Evolutionary conservation across 495 filamentous ascomycete genomes (phyloP).

Genomic region (Tuber calosporum): DNA sequence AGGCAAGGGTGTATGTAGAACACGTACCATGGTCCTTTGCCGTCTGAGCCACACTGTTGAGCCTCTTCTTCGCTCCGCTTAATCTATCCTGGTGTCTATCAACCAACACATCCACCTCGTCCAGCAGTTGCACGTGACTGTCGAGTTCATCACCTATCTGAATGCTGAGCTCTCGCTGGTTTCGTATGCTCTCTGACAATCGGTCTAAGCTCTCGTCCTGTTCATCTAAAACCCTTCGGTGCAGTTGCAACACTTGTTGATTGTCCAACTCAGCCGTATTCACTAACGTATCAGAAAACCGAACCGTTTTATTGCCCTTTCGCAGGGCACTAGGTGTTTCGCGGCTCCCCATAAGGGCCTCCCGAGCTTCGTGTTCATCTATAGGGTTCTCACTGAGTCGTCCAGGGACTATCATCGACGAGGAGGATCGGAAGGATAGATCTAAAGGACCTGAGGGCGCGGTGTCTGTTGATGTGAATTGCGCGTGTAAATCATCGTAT

Average conservation of each 20-base stretch:
- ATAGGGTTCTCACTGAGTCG: slow-evolving; percentile 21
- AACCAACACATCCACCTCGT: slow-evolving; percentile 74
- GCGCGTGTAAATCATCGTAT: slow-evolving; percentile 53
- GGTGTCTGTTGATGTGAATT: slow-evolving; percentile 45
- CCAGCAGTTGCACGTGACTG: slow-evolving; percentile 75
- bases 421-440: slow-evolving; percentile 43
- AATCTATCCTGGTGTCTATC: slow-evolving; percentile 73
- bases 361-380: slow-evolving; percentile 34
- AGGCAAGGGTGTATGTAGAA: slow-evolving; percentile 39
- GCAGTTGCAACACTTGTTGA: slow-evolving; percentile 79
- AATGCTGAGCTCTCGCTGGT: slow-evolving; percentile 86
- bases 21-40: slow-evolving; percentile 74
- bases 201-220: slow-evolving; percentile 91
- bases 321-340: slow-evolving; percentile 30
- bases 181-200: slow-evolving; percentile 75
- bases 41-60: slow-evolving; percentile 61
- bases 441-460: slow-evolving; percentile 47
- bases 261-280: slow-evolving; percentile 59
- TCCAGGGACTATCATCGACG: slow-evolving; percentile 25
- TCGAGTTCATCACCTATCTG: slow-evolving; percentile 96
- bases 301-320: slow-evolving; percentile 66
- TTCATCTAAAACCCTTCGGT: slow-evolving; percentile 66
- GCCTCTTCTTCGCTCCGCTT: slow-evolving; percentile 61
- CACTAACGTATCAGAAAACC: slow-evolving; percentile 67
- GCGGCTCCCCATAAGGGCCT: slow-evolving; percentile 37